Percentiles rank a stretch among this genome's conserved stretches.
Evolutionary conservation across 768 basidiomycete genomes (phyloP).

Genomic region (Tylopilus intermedius): DNA sequence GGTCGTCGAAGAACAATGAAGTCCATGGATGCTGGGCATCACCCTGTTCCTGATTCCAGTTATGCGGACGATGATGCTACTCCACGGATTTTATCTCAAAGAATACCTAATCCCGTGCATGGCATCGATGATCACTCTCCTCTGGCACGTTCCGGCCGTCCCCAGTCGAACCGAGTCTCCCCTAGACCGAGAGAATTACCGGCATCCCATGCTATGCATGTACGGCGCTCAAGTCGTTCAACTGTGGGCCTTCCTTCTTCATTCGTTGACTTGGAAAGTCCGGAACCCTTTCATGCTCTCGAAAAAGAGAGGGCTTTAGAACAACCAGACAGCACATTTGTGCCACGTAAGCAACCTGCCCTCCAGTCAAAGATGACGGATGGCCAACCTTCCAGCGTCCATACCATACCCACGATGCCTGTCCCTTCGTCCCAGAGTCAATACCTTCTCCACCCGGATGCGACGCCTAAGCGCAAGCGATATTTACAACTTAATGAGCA

Average conservation of each 20-base stretch:
- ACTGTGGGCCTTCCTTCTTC: not conserved
- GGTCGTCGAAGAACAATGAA: not conserved
- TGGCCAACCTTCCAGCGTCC: constrained; percentile 1
- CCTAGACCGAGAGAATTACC: not conserved
- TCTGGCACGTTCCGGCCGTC: not conserved
- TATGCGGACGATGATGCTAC: constrained; percentile 10
- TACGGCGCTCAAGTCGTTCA: not conserved
- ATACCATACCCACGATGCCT: constrained; percentile 10
- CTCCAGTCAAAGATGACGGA: not conserved
- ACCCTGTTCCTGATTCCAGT: too few species aligned
- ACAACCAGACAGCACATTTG: not conserved
- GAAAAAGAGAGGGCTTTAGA: not conserved
- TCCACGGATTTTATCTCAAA: constrained; percentile 14
- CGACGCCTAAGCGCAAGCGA: constrained; percentile 35
- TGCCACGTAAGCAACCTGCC: not conserved
- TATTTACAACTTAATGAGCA: constrained; percentile 16
- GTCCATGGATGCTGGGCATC: too few species aligned
- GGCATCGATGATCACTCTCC: not conserved
- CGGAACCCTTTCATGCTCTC: constrained; percentile 1
- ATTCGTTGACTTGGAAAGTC: not conserved
- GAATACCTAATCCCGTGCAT: not conserved
- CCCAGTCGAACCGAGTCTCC: not conserved
- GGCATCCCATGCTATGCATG: not conserved
- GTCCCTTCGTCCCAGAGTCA: constrained; percentile 31
- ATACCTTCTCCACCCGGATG: constrained; percentile 29